Evolutionary conservation across 1,139 yeast genomes (phyloP).

Genomic region (Yarrowia galli): DNA sequence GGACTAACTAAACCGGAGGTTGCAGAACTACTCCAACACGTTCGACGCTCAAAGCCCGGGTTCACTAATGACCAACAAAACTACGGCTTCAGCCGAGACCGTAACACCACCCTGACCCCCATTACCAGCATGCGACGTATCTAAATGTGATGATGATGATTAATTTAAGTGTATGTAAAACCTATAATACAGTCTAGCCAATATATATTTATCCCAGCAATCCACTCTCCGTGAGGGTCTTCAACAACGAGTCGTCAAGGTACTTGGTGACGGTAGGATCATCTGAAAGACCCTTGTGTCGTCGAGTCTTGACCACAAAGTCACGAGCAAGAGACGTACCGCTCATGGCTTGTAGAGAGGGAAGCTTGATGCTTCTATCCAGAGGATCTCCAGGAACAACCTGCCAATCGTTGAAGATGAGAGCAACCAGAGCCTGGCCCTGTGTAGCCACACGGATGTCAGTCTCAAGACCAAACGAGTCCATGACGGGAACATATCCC

Average conservation of each 20-base stretch:
- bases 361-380: conserved; percentile 67
- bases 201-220: conserved; percentile 45
- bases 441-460: conserved; percentile 79
- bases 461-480: conserved; percentile 86
- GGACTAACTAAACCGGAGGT: conserved; percentile 1
- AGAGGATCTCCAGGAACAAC: conserved; percentile 91
- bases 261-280: conserved; percentile 78
- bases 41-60: neutral
- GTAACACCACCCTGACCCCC: neutral
- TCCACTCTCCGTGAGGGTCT: conserved; percentile 61
- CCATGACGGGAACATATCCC: conserved; percentile 85
- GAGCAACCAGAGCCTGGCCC: conserved; percentile 77
- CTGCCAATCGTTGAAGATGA: conserved; percentile 75
- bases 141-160: neutral
- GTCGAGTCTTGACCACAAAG: conserved; percentile 85
- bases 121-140: neutral
- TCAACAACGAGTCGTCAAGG: conserved; percentile 66
- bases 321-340: conserved; percentile 78
- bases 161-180: neutral
- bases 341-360: conserved; percentile 78
- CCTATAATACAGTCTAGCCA: conserved; percentile 12
- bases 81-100: neutral
- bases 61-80: neutral
- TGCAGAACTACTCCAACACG: neutral
- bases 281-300: conserved; percentile 76